Percentiles rank a stretch among this genome's conserved stretches.
Conservation (phyloP, 768 basidiomycete species). For the Lyophyllum shimeji region DNA sequence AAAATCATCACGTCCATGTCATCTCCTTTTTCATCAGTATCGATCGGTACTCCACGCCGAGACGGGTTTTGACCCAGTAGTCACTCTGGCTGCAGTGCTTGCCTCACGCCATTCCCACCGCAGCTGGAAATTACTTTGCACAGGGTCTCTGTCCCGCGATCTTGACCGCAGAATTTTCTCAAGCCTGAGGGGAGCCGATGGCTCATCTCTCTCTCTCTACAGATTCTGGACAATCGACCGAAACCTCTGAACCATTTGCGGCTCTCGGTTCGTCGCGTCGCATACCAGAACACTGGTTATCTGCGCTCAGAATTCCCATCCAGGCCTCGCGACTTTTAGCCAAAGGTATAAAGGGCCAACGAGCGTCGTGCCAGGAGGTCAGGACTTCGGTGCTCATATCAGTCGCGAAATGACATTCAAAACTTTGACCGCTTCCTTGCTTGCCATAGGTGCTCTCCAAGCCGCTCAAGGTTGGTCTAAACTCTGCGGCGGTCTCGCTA, state of each 20-base stretch:
- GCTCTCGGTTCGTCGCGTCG: neutral
- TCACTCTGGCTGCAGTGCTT: neutral
- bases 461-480: constrained; percentile 1
- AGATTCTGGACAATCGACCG: neutral
- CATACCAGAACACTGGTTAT: neutral
- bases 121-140: neutral
- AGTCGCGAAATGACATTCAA: neutral
- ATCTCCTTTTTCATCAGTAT: neutral
- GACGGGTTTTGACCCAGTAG: neutral
- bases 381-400: neutral
- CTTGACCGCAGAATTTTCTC: neutral
- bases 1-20: neutral
- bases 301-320: neutral
- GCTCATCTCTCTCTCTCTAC: neutral
- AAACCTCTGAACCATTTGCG: neutral
- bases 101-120: neutral
- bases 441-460: neutral
- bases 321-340: neutral
- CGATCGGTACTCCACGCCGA: neutral
- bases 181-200: neutral
- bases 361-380: neutral
- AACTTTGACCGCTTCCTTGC: neutral
- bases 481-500: neutral
- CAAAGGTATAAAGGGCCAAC: constrained; percentile 5
- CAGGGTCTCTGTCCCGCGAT: neutral